Evolutionary conservation across 1,139 yeast species (phyloP), one percentile per base, ranked within the genome.

Genomic region (Yamadazyma trypodendri): DNA sequence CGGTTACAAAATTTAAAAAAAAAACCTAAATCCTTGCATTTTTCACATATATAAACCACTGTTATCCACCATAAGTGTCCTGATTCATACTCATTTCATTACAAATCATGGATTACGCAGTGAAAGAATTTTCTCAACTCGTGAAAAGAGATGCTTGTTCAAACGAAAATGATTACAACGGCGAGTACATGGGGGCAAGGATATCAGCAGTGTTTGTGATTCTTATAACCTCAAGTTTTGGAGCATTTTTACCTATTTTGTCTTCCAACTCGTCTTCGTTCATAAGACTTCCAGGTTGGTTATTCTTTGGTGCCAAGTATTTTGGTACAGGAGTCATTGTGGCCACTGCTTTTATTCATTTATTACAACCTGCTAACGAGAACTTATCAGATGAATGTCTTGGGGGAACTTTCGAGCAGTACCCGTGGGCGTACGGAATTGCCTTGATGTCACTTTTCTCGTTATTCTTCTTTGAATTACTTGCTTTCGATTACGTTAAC

Each of bases 321-420:
- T 88, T 89, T 57, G 97, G 97, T 43, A 83, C 95, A 1, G 97
- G 97, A 36, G 96, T 89, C 36, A 89, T 89, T 54, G 72, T 88
- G 8, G 92, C 96, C 1, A 89, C 96, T 1, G 89, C 95, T 0
- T 84, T 87, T 51, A 81, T 89, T 40, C 97, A 89, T 61, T 67
- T 89, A 44, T 67, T 89, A 50, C 81, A 82, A 49, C 96, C 96
- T 0, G 95, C 95, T 3, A 65, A 72, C 48, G 83, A 79, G 25
- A 54, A 62, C 11, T 60, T 68, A 18, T 39, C 52, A 8, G 49
- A 61, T 27, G 63, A 57, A 20, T 68, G 74, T 47, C 56, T 68
- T 32, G 68, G 68, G 7, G 69, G 65, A 1, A 50, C 54, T 1
- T 61, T 60, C 40, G 52, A 43, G 8, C 68, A 58, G 12, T 68